These are phyloP conservation scores for Chernovozyma sophiae-reginae DNA, from an alignment of 1,139 yeast genomes.

Conservation along the genomic window DNA sequence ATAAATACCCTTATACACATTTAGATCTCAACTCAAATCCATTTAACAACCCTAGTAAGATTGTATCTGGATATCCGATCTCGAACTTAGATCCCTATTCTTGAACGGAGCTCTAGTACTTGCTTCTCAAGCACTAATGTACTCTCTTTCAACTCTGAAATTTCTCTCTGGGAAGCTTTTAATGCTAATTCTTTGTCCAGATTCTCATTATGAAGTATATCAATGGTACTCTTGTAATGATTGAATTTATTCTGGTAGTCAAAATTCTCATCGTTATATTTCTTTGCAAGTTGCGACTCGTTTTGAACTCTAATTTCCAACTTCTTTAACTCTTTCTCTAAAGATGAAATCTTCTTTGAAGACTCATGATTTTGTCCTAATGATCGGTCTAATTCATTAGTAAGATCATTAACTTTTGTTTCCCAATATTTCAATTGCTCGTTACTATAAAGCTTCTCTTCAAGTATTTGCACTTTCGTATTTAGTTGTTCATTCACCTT, in stretches of 20 bases:
- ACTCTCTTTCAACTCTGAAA: conserved; percentile 49
- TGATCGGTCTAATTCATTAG: conserved; percentile 26
- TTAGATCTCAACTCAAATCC: too few species aligned
- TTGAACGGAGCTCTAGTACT: conserved; percentile 55
- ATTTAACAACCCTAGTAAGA: too few species aligned
- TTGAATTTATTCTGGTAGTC: conserved; percentile 41
- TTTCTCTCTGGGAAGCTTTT: conserved; percentile 34
- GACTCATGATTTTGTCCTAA: conserved; percentile 29
- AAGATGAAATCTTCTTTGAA: conserved; percentile 26
- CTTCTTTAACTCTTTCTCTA: conserved; percentile 33
- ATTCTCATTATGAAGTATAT: conserved; percentile 33
- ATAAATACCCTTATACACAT: too few species aligned
- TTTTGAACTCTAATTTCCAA: conserved; percentile 35
- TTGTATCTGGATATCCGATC: too few species aligned
- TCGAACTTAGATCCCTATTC: conserved; percentile 21
- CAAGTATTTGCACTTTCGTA: conserved; percentile 29
- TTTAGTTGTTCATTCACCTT: conserved; percentile 34
- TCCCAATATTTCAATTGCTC: conserved; percentile 47
- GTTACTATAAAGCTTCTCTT: conserved; percentile 41
- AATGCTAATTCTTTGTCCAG: conserved; percentile 39
- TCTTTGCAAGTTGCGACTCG: conserved; percentile 36
- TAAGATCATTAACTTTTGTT: conserved; percentile 30
- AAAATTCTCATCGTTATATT: conserved; percentile 46
- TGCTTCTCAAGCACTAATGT: conserved; percentile 60
- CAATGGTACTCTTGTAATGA: conserved; percentile 32